A percentile compares a stretch with the other conserved stretches of the same genome.
Evolutionary conservation across 768 basidiomycete species (phyloP).

Genomic region (Mycena epipterygia): DNA sequence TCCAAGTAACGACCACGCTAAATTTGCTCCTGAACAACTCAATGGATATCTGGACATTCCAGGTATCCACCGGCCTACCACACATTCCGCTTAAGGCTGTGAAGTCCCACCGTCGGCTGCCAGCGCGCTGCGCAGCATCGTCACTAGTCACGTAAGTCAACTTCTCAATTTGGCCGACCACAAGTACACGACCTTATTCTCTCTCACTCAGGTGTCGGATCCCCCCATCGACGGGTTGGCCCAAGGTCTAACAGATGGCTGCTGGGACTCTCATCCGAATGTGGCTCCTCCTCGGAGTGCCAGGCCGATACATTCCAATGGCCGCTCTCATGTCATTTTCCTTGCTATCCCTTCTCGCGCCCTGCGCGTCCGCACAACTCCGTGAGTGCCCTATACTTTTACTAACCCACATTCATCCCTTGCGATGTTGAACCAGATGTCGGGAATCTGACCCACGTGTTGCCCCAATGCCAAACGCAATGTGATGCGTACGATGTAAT

Average conservation of each 20-base stretch:
- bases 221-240: no score
- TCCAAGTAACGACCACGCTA: neutral
- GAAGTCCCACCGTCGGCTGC: neutral
- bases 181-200: no score
- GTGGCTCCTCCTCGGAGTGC: neutral
- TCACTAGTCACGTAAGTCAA: no score
- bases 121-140: no score
- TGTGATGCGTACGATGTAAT: constrained; percentile 33
- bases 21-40: neutral
- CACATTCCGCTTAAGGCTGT: neutral
- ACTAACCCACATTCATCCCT: neutral
- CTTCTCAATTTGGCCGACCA: no score
- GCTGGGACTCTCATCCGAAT: neutral
- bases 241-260: neutral
- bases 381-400: neutral
- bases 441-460: constrained; percentile 33
- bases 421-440: constrained; percentile 7
- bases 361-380: constrained; percentile 19
- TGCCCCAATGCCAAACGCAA: constrained; percentile 25
- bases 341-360: neutral
- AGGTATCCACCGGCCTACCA: no score
- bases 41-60: neutral
- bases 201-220: no score
- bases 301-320: constrained; percentile 20
- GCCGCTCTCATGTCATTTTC: neutral